A percentile compares a stretch with the other conserved stretches of the same genome.
phyloP scores from a whole-genome alignment of 2,329 filamentous ascomycete genomes.

The Cercospora sp. region DNA sequence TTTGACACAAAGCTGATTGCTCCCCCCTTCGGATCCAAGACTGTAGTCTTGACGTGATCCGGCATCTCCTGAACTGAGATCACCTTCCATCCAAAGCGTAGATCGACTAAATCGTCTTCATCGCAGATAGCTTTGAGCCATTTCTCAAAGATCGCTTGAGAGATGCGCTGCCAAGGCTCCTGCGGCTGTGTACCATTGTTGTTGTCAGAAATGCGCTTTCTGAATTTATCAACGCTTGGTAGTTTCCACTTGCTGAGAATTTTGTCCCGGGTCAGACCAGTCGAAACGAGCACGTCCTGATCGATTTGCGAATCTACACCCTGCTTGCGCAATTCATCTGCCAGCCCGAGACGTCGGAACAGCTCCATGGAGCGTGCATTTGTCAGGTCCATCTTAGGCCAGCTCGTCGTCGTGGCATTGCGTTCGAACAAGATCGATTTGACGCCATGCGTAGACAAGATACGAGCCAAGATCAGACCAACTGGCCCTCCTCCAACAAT shows the following conservation, averaged over 20 bases:
- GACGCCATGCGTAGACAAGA: not conserved
- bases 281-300: not conserved
- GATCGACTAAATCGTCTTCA: not conserved
- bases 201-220: not conserved
- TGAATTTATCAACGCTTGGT: not conserved
- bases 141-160: not conserved
- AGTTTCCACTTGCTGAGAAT: not conserved
- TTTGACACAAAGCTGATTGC: not conserved
- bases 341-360: not conserved
- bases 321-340: not conserved
- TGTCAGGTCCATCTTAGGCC: not conserved
- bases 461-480: not conserved
- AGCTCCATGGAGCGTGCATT: not conserved
- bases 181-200: not conserved
- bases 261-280: not conserved
- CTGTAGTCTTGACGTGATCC: not conserved
- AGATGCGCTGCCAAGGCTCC: not conserved
- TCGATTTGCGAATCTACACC: not conserved
- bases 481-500: not conserved
- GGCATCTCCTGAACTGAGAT: not conserved
- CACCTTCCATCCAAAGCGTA: not conserved
- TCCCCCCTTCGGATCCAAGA: not conserved
- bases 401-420: not conserved
- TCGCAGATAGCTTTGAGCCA: not conserved
- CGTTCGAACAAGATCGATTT: constrained; percentile 2